These are phyloP conservation scores for Hortiboletus campestris DNA, from an alignment of 768 basidiomycete genomes.

Conservation along the genomic window DNA sequence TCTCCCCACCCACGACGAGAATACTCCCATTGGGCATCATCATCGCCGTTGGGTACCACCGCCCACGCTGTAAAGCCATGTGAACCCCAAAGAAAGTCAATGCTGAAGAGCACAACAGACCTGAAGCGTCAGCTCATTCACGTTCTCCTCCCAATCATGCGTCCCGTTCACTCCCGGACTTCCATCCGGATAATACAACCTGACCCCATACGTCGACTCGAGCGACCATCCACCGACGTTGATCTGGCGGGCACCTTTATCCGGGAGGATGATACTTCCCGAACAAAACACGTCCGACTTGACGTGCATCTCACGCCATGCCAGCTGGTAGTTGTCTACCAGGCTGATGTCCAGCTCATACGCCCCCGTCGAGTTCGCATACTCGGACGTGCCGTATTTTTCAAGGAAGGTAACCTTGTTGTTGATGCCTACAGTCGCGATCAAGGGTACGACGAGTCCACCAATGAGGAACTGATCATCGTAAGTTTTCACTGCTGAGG, in stretches of 20 bases:
- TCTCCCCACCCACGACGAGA: conserved; percentile 73
- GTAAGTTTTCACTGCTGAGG: not conserved
- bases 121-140: conserved; percentile 55
- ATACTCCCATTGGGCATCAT: conserved; percentile 73
- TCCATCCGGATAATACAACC: conserved; percentile 73
- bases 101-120: conserved; percentile 29
- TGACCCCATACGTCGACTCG: conserved; percentile 68
- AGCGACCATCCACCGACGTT: conserved; percentile 53
- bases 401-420: conserved; percentile 81
- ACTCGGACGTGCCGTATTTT: conserved; percentile 65
- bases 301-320: conserved; percentile 78
- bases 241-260: conserved; percentile 50
- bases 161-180: conserved; percentile 66
- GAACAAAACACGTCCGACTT: conserved; percentile 81
- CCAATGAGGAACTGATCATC: conserved; percentile 41
- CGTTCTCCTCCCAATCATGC: conserved; percentile 79
- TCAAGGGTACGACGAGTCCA: conserved; percentile 69
- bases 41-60: conserved; percentile 76
- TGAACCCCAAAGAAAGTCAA: not conserved
- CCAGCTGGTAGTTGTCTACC: conserved; percentile 37
- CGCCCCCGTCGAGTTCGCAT: conserved; percentile 67
- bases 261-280: conserved; percentile 69
- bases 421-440: conserved; percentile 76
- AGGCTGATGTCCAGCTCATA: conserved; percentile 74
- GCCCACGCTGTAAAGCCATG: conserved; percentile 42